Evolutionary conservation across 2,329 filamentous ascomycete genomes (phyloP).

Genomic region (Amesomyces nigricolor): DNA sequence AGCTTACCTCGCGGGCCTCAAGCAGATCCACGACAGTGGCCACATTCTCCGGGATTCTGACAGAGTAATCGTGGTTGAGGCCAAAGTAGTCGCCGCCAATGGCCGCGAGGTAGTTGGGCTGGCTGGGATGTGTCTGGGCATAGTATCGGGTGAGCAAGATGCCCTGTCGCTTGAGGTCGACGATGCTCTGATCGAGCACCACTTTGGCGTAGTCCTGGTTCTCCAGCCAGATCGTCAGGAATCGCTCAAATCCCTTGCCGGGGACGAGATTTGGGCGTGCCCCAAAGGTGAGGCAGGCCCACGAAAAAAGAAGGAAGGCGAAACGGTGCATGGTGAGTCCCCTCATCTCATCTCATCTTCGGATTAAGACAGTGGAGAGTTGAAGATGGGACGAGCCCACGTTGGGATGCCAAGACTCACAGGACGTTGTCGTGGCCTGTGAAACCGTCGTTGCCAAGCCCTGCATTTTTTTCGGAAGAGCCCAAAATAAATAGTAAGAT

Average conservation of each 20-base stretch:
- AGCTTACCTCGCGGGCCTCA: conserved; percentile 36
- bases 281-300: conserved; percentile 5
- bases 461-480: too few relatives aligned
- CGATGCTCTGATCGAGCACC: conserved; percentile 35
- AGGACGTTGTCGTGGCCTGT: background rate
- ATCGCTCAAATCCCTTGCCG: conserved; percentile 37
- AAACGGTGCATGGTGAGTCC: conserved; percentile 15
- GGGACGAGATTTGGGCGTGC: conserved; percentile 27
- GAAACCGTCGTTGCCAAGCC: too few relatives aligned
- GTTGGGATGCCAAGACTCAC: conserved; percentile 8
- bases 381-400: background rate
- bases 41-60: conserved; percentile 41
- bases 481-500: too few relatives aligned
- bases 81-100: conserved; percentile 45
- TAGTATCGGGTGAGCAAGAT: conserved; percentile 42
- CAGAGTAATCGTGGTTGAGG: conserved; percentile 40
- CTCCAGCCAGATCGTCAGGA: conserved; percentile 42
- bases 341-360: background rate
- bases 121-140: conserved; percentile 41
- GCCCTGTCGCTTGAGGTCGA: conserved; percentile 38
- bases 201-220: conserved; percentile 44
- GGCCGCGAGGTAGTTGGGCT: conserved; percentile 45
- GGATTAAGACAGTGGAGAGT: too few relatives aligned
- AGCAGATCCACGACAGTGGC: conserved; percentile 43
- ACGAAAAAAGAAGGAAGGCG: conserved; percentile 3